Conservation (phyloP, 2,329 filamentous ascomycete genomes). For the Botrytis galanthina region DNA sequence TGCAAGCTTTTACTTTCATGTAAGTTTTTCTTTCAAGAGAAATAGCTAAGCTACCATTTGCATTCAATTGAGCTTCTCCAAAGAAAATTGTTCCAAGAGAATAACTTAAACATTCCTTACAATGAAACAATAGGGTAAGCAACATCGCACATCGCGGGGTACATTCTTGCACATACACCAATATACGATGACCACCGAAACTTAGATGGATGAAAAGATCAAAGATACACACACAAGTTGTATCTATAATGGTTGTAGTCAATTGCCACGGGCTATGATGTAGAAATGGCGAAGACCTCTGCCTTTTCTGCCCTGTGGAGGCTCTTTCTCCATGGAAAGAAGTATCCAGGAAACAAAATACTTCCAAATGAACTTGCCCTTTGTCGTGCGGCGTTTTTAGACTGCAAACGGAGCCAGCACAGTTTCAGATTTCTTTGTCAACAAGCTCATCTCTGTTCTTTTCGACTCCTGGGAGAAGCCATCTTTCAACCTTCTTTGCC, state of each 20-base stretch:
- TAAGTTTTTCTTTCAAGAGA: not conserved
- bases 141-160: not conserved
- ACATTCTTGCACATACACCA: not conserved
- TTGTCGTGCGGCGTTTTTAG: not conserved
- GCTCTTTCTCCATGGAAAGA: not conserved
- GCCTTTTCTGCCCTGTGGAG: not conserved
- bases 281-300: not conserved
- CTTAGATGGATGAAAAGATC: not conserved
- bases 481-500: not conserved
- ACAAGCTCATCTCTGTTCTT: not conserved
- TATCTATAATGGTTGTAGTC: not conserved
- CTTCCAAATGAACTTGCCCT: not conserved
- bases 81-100: not conserved
- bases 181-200: not conserved
- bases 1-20: not conserved
- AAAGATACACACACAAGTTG: not conserved
- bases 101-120: not conserved
- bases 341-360: not conserved
- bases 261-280: not conserved
- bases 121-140: slow-evolving; percentile 1
- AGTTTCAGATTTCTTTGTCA: not conserved
- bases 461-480: not conserved
- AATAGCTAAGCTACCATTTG: slow-evolving; percentile 10
- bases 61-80: slow-evolving; percentile 5
- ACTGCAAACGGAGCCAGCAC: slow-evolving; percentile 6